Percentiles rank a stretch among this genome's conserved stretches.
These are phyloP conservation scores for Glomus cerebriforme DNA, from an alignment of 192 early-diverging fungal species.

Conservation along the genomic window DNA sequence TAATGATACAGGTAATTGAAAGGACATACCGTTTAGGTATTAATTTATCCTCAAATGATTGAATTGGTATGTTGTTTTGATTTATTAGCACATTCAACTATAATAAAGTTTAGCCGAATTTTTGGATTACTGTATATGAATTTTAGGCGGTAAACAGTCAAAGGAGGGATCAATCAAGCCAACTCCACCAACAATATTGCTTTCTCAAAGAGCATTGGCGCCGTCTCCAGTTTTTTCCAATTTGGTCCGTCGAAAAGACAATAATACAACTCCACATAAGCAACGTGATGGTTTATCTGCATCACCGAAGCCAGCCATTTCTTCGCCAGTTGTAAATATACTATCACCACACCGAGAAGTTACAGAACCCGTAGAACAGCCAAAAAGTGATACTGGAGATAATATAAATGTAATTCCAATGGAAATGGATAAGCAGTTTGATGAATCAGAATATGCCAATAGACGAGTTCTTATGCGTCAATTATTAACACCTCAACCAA, in stretches of 20 bases:
- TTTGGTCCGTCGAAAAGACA: constrained; percentile 18
- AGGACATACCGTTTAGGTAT: background rate
- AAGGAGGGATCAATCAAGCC: background rate
- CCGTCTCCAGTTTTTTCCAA: constrained; percentile 28
- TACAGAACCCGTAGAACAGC: background rate
- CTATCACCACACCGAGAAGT: background rate
- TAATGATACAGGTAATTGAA: constrained; percentile 24
- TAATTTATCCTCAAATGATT: background rate
- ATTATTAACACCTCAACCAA: constrained; percentile 49
- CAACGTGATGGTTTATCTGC: background rate
- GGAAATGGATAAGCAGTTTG: background rate
- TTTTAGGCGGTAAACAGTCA: background rate
- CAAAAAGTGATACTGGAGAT: background rate
- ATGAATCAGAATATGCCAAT: constrained; percentile 7
- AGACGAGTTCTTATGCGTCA: constrained; percentile 31
- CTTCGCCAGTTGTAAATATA: background rate
- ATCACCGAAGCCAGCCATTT: background rate
- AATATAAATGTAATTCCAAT: background rate
- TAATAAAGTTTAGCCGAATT: background rate
- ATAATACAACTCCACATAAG: background rate
- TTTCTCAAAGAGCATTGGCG: background rate
- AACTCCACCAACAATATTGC: background rate
- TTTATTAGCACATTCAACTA: background rate
- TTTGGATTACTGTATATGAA: background rate
- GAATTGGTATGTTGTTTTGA: background rate